These are phyloP conservation scores for Trichoderma gracile DNA, from an alignment of 2,329 filamentous ascomycete genomes.

Conservation along the genomic window DNA sequence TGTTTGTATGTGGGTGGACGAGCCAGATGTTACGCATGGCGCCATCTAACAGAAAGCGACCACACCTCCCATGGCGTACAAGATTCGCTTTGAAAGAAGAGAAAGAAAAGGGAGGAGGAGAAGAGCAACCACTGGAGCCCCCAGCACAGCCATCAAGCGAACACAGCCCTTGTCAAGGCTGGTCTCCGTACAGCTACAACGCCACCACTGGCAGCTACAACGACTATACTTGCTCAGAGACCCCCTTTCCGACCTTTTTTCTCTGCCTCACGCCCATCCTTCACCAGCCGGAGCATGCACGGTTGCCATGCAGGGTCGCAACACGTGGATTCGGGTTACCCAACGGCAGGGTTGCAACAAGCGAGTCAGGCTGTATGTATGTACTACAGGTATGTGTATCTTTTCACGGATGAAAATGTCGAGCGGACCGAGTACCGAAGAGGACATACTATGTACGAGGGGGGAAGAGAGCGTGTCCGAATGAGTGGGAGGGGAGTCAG, in stretches of 20 bases:
- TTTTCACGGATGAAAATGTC: background rate
- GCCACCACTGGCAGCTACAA: conserved; percentile 1
- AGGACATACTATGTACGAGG: background rate
- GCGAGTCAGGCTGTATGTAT: conserved; percentile 14
- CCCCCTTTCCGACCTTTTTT: too few relatives aligned
- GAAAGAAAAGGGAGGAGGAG: background rate
- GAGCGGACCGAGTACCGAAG: conserved; percentile 5
- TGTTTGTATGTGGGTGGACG: background rate
- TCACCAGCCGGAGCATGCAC: background rate
- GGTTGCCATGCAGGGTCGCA: conserved; percentile 11
- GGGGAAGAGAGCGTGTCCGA: too few relatives aligned
- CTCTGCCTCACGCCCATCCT: background rate
- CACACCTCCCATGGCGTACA: background rate
- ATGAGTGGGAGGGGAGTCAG: too few relatives aligned
- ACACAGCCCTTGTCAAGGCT: background rate
- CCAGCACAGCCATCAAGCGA: background rate
- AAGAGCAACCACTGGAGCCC: too few relatives aligned
- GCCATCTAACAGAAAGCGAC: background rate
- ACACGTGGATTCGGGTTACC: conserved; percentile 21
- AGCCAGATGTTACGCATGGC: background rate
- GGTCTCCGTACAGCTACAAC: background rate
- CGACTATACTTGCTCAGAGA: background rate
- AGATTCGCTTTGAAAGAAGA: background rate
- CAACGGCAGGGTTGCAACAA: conserved; percentile 9
- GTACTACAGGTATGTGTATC: too few relatives aligned